These are phyloP conservation scores for Berberis vulgaris DNA, from an alignment of 164 flowering plant species.

Conservation along the genomic window DNA sequence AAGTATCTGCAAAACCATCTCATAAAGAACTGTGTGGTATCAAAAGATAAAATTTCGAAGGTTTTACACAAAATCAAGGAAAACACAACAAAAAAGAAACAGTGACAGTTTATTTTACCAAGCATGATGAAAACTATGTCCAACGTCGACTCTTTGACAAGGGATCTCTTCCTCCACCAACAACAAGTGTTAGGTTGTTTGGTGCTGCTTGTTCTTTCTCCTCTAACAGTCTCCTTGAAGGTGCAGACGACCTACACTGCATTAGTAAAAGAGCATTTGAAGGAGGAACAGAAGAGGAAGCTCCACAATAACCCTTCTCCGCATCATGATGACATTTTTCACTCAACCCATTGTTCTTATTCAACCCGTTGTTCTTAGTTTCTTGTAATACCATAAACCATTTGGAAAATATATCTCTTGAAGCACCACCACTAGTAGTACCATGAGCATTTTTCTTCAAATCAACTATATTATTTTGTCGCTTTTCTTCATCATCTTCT, in stretches of 20 bases:
- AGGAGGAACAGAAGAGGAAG: slow-evolving; percentile 47
- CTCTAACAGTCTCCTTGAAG: slow-evolving; percentile 63
- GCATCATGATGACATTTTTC: slow-evolving; percentile 6
- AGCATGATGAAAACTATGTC: not conserved
- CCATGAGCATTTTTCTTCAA: slow-evolving; percentile 5
- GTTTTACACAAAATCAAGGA: too few relatives aligned
- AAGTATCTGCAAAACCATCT: too few relatives aligned
- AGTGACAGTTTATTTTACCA: not conserved
- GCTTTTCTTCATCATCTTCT: slow-evolving; percentile 29
- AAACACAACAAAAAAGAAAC: too few relatives aligned
- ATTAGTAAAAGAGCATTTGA: slow-evolving; percentile 74
- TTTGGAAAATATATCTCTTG: slow-evolving; percentile 48
- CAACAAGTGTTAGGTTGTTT: slow-evolving; percentile 24
- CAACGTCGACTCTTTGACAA: slow-evolving; percentile 68
- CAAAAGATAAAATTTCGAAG: too few relatives aligned
- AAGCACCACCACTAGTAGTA: slow-evolving; percentile 9
- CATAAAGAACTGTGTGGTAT: too few relatives aligned
- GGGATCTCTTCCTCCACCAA: slow-evolving; percentile 42
- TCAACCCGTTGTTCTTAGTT: slow-evolving; percentile 16
- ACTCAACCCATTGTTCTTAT: slow-evolving; percentile 1
- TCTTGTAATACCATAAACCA: slow-evolving; percentile 81
- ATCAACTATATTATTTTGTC: slow-evolving; percentile 8
- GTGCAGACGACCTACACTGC: slow-evolving; percentile 76
- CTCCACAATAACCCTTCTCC: slow-evolving; percentile 6
- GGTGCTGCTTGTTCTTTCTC: slow-evolving; percentile 22